Percentiles rank a stretch among this genome's conserved stretches.
These are phyloP conservation scores for Pythium aquatile DNA, from an alignment of 352 stramenopile genomes.

Conservation along the genomic window DNA sequence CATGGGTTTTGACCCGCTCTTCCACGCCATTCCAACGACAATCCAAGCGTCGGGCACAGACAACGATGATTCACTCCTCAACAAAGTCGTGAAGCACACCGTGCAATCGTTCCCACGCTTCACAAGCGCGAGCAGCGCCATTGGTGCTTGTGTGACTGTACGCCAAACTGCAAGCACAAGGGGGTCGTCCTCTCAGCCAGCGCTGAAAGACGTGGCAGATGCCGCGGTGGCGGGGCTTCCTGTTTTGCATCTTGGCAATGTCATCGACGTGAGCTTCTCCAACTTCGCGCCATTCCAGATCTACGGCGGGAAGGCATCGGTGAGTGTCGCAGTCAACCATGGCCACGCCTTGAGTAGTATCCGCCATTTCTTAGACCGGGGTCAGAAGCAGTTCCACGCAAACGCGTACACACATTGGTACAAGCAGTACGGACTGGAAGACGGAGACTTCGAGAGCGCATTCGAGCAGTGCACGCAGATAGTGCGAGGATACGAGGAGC, in stretches of 20 bases:
- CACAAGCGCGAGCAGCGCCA: conserved; percentile 2
- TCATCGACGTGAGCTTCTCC: conserved; percentile 12
- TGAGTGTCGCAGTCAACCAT: conserved; percentile 52
- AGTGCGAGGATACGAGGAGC: conserved; percentile 39
- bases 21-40: conserved; percentile 17
- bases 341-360: conserved; percentile 42
- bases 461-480: conserved; percentile 44
- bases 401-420: conserved; percentile 64
- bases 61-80: background rate
- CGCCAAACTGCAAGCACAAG: background rate
- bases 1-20: conserved; percentile 15
- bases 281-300: conserved; percentile 22
- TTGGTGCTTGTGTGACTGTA: conserved; percentile 11
- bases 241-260: conserved; percentile 11
- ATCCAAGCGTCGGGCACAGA: background rate
- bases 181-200: background rate
- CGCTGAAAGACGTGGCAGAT: background rate
- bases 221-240: conserved; percentile 10
- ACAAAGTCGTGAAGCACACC: conserved; percentile 12
- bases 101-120: conserved; percentile 22
- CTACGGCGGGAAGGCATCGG: conserved; percentile 23
- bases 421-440: conserved; percentile 54
- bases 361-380: conserved; percentile 41
- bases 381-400: conserved; percentile 42
- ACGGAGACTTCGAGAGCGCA: conserved; percentile 41